phyloP scores from a whole-genome alignment of 73 alveolate genomes.

The Loxodes magnus region DNA sequence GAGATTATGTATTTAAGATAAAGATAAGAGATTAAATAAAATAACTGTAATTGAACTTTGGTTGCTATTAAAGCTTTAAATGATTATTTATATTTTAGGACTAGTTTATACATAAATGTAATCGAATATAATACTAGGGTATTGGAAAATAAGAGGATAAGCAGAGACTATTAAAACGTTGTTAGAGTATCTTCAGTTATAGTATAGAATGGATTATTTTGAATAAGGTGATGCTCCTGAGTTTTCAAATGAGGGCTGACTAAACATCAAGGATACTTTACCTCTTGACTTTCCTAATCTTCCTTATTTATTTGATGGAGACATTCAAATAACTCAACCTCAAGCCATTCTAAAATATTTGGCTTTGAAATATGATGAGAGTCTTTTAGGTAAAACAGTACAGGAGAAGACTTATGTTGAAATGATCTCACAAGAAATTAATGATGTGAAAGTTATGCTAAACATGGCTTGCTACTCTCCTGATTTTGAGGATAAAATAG shows the following conservation, averaged over 20 bases:
- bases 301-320: constrained; percentile 29
- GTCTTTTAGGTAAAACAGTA: constrained; percentile 15
- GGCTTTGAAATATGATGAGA: constrained; percentile 15
- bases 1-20: too few relatives aligned
- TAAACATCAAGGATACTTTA: constrained; percentile 11
- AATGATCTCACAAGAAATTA: constrained; percentile 10
- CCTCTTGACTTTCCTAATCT: constrained; percentile 14
- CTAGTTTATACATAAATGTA: too few relatives aligned
- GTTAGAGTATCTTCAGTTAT: constrained; percentile 16
- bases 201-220: constrained; percentile 11
- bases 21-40: too few relatives aligned
- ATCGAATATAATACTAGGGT: too few relatives aligned
- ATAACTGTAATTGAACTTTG: too few relatives aligned
- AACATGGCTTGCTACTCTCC: not conserved
- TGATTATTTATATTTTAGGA: too few relatives aligned
- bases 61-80: too few relatives aligned
- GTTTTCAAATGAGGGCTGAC: not conserved
- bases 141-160: constrained; percentile 28
- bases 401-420: constrained; percentile 8
- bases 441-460: not conserved
- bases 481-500: constrained; percentile 5
- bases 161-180: constrained; percentile 25
- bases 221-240: constrained; percentile 21
- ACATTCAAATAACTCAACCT: constrained; percentile 12
- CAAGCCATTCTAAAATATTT: constrained; percentile 17